These are phyloP conservation scores for Cyclotella baltica DNA, from an alignment of 108 stramenopile genomes.

Conservation along the genomic window DNA sequence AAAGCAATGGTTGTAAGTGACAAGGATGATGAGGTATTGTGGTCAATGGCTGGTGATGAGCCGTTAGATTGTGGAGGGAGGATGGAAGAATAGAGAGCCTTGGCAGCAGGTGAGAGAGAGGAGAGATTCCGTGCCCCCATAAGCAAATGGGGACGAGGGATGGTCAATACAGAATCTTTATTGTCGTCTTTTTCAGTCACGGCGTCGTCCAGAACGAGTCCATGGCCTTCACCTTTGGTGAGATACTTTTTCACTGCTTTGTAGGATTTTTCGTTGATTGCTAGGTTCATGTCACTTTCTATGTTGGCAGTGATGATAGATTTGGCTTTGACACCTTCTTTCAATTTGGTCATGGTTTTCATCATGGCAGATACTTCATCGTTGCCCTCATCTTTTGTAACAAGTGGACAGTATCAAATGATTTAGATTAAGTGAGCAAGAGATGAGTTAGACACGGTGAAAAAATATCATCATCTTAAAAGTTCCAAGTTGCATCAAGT, in stretches of 20 bases:
- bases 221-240: conserved; percentile 64
- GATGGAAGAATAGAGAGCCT: not conserved
- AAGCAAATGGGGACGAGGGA: conserved; percentile 64
- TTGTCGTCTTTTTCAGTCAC: conserved; percentile 31
- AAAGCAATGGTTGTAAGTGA: conserved; percentile 70
- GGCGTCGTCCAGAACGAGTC: conserved; percentile 55
- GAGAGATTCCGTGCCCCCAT: conserved; percentile 69
- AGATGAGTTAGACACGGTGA: not conserved
- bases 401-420: not conserved
- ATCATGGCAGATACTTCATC: conserved; percentile 31
- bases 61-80: conserved; percentile 16
- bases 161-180: conserved; percentile 44
- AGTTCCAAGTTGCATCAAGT: too few relatives aligned
- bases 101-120: conserved; percentile 58
- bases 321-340: conserved; percentile 16
- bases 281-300: conserved; percentile 30
- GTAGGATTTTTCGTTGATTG: conserved; percentile 68
- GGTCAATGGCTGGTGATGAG: conserved; percentile 38
- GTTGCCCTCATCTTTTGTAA: conserved; percentile 1
- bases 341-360: conserved; percentile 23
- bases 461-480: too few relatives aligned
- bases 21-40: conserved; percentile 39
- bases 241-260: conserved; percentile 79
- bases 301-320: conserved; percentile 17
- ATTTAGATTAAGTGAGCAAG: not conserved